These are phyloP conservation scores for Coprinopsis sp. DNA, from an alignment of 768 basidiomycete genomes.

Conservation along the genomic window DNA sequence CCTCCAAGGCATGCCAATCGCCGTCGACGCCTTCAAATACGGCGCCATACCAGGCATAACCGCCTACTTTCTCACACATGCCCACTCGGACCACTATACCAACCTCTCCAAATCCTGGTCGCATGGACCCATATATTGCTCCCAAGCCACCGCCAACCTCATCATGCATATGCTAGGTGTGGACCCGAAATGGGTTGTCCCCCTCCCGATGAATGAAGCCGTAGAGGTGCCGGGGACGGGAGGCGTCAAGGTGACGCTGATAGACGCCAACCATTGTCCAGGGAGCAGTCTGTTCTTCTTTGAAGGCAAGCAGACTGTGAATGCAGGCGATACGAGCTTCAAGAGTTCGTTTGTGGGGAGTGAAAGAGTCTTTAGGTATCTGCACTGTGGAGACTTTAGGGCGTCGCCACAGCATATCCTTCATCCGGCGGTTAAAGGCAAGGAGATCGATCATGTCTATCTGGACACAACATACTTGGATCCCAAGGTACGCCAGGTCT, in stretches of 20 bases:
- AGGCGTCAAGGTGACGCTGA: constrained; percentile 85
- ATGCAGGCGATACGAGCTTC: constrained; percentile 82
- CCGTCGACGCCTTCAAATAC: constrained; percentile 96
- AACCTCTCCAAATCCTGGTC: constrained; percentile 87
- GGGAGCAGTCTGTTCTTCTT: constrained; percentile 94
- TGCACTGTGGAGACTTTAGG: constrained; percentile 94
- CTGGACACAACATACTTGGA: constrained; percentile 96
- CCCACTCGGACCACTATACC: constrained; percentile 96
- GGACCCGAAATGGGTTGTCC: constrained; percentile 82
- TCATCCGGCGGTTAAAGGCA: constrained; percentile 80
- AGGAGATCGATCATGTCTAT: constrained; percentile 82
- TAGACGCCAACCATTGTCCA: constrained; percentile 99
- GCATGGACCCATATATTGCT: constrained; percentile 93
- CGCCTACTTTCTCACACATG: constrained; percentile 95
- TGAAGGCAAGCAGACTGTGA: constrained; percentile 83
- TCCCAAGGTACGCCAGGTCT: constrained; percentile 50
- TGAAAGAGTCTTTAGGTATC: constrained; percentile 69
- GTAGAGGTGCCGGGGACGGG: constrained; percentile 74
- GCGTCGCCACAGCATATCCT: constrained; percentile 84
- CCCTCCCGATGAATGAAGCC: constrained; percentile 76
- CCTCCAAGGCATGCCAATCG: constrained; percentile 94
- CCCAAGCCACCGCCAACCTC: constrained; percentile 86
- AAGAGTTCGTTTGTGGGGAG: constrained; percentile 70
- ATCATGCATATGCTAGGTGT: constrained; percentile 90
- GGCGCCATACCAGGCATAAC: constrained; percentile 85